Percentiles rank a stretch among this genome's conserved stretches.
phyloP scores from a whole-genome alignment of 75 land plant species.

The Azolla pinnata region DNA sequence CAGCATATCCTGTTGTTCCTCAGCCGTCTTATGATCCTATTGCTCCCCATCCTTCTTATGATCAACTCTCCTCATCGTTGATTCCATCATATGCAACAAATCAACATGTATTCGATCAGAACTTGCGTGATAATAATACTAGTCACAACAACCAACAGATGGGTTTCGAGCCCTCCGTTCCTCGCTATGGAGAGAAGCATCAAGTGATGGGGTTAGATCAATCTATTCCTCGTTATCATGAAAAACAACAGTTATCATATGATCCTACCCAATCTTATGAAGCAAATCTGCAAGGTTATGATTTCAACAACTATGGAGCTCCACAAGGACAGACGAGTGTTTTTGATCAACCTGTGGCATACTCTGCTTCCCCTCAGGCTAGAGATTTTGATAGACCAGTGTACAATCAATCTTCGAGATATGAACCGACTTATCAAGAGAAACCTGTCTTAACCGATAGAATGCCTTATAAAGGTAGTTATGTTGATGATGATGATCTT shows the following conservation, averaged over 20 bases:
- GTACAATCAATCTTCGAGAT: not conserved
- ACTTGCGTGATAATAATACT: too few relatives aligned
- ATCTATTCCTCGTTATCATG: not conserved
- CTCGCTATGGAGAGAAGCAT: too few relatives aligned
- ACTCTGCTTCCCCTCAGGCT: not conserved
- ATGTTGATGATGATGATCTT: constrained; percentile 17
- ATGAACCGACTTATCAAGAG: not conserved
- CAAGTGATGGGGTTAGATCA: too few relatives aligned
- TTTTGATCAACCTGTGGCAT: not conserved
- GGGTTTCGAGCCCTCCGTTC: too few relatives aligned
- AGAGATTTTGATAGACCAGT: not conserved
- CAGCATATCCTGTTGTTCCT: too few relatives aligned
- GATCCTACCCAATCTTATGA: not conserved
- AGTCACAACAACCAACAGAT: too few relatives aligned
- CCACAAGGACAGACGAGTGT: not conserved
- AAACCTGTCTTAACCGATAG: not conserved
- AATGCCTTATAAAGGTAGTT: not conserved
- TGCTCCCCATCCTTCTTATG: too few relatives aligned
- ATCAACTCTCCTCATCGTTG: too few relatives aligned
- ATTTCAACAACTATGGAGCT: not conserved
- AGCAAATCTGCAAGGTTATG: not conserved
- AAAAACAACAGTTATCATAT: not conserved
- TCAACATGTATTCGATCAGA: too few relatives aligned
- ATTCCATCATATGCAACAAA: too few relatives aligned
- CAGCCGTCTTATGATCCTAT: too few relatives aligned